Percentiles rank a stretch among this genome's conserved stretches.
Evolutionary conservation across 2,329 filamentous ascomycete species (phyloP).

Genomic region (Neopestalotiopsis sp.): DNA sequence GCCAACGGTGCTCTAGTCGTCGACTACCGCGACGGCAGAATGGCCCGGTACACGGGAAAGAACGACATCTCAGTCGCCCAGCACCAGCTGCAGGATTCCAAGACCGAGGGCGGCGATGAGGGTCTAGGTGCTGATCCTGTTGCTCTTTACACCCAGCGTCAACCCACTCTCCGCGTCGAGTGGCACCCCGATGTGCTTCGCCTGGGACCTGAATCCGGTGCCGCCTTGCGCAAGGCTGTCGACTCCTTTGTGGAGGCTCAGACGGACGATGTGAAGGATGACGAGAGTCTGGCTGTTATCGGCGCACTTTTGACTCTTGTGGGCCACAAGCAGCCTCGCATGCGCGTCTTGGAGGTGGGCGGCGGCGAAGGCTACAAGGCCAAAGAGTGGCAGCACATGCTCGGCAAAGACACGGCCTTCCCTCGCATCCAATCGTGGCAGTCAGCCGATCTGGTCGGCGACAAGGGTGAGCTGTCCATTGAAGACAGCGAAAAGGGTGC

Average conservation of each 20-base stretch:
- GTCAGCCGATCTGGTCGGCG: background rate
- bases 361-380: background rate
- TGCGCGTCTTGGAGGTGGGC: background rate
- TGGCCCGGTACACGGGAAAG: background rate
- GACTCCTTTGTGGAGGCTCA: no score
- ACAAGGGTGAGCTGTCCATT: background rate
- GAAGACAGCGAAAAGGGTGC: background rate
- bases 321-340: background rate
- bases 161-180: background rate
- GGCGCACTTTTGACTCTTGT: background rate
- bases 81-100: background rate
- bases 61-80: background rate
- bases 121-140: no score
- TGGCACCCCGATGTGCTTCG: background rate
- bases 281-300: background rate
- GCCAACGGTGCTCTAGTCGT: background rate
- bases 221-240: background rate
- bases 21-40: background rate
- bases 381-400: background rate
- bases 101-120: background rate
- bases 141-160: background rate
- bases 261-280: background rate
- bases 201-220: background rate
- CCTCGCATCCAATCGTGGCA: background rate
- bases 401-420: conserved; percentile 5